Conservation (phyloP, 192 early-diverging fungal genomes). For the Martensiomyces pterosporus region DNA sequence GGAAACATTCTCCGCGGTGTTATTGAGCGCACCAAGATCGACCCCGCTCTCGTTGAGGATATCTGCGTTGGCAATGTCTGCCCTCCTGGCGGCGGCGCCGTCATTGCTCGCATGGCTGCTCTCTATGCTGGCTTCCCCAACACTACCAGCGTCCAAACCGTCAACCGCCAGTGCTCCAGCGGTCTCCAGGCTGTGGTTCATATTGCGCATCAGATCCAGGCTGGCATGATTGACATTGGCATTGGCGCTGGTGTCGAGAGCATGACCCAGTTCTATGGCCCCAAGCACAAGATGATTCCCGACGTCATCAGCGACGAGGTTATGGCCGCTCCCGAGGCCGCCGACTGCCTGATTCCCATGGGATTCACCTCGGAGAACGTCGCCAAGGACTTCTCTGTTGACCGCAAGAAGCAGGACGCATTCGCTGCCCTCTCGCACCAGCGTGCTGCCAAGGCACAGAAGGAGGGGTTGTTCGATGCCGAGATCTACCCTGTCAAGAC, state of each 20-base stretch:
- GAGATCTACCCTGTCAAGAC: conserved; percentile 86
- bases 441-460: conserved; percentile 81
- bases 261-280: conserved; percentile 87
- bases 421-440: conserved; percentile 84
- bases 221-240: conserved; percentile 86
- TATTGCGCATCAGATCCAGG: conserved; percentile 83
- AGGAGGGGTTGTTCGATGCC: conserved; percentile 83
- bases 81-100: conserved; percentile 85
- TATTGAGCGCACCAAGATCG: conserved; percentile 71
- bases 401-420: conserved; percentile 85
- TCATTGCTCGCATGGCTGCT: conserved; percentile 84
- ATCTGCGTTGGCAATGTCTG: conserved; percentile 94
- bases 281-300: conserved; percentile 62
- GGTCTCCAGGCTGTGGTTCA: conserved; percentile 86
- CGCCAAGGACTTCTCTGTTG: conserved; percentile 77
- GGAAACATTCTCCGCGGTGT: conserved; percentile 73
- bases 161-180: conserved; percentile 93
- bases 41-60: conserved; percentile 84
- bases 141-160: conserved; percentile 70
- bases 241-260: conserved; percentile 94
- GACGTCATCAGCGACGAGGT: conserved; percentile 73
- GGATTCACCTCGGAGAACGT: conserved; percentile 98
- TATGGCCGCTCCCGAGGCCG: conserved; percentile 62
- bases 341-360: conserved; percentile 87
- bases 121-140: conserved; percentile 90